A percentile compares a stretch with the other conserved stretches of the same genome.
phyloP scores from a whole-genome alignment of 2,329 filamentous ascomycete species.

The Setomelanomma holmii region DNA sequence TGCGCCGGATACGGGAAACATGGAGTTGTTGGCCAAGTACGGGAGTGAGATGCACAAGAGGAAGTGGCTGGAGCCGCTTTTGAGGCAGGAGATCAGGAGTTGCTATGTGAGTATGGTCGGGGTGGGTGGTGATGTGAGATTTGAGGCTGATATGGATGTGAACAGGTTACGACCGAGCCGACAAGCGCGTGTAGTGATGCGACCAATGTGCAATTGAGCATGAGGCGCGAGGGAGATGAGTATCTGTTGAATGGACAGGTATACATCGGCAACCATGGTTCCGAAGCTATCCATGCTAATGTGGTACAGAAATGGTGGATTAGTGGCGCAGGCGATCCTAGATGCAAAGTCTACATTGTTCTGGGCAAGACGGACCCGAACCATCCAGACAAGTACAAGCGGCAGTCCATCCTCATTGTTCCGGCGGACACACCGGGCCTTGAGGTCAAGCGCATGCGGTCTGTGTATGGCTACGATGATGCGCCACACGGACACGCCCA shows the following conservation, averaged over 20 bases:
- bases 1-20: constrained; percentile 89
- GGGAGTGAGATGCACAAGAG: constrained; percentile 83
- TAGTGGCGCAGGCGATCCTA: constrained; percentile 86
- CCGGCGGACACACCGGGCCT: constrained; percentile 80
- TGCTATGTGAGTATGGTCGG: constrained; percentile 70
- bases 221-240: constrained; percentile 79
- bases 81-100: constrained; percentile 82
- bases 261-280: constrained; percentile 37
- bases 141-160: background rate
- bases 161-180: constrained; percentile 74
- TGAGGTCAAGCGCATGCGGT: constrained; percentile 87
- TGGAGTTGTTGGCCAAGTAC: constrained; percentile 91
- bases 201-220: constrained; percentile 83
- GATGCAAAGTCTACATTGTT: constrained; percentile 89
- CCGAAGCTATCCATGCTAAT: constrained; percentile 50
- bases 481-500: constrained; percentile 97
- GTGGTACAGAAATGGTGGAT: constrained; percentile 96
- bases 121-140: too few species aligned
- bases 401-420: constrained; percentile 90
- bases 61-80: constrained; percentile 77
- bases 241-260: constrained; percentile 87
- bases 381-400: constrained; percentile 78
- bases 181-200: constrained; percentile 86
- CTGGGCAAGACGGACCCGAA: constrained; percentile 87
- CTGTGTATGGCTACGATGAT: constrained; percentile 93